phyloP scores from a whole-genome alignment of 179 eudicot genomes.

The Sideroxylon spinosum region DNA sequence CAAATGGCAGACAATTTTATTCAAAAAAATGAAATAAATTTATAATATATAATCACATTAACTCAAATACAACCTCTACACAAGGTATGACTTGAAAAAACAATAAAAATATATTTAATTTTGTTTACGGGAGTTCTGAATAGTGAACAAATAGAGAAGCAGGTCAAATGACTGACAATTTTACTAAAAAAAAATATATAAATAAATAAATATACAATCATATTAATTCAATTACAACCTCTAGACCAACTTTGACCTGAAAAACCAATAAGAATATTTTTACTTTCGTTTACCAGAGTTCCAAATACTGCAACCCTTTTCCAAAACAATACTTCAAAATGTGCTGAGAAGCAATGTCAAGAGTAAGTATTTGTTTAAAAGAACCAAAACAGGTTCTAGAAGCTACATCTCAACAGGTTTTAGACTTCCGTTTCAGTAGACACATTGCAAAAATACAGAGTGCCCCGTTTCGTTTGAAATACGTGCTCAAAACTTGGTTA shows the following conservation, averaged over 20 bases:
- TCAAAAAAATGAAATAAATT: no score
- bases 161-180: no score
- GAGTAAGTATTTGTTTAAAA: not conserved
- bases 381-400: not conserved
- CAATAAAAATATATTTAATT: not conserved
- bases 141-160: no score
- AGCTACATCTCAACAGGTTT: constrained; percentile 3
- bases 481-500: not conserved
- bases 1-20: not conserved
- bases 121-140: not conserved
- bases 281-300: not conserved
- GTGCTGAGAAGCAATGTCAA: not conserved
- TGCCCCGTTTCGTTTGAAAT: not conserved
- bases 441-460: not conserved
- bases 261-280: not conserved
- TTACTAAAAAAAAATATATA: not conserved
- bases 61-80: not conserved
- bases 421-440: not conserved
- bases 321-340: not conserved
- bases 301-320: no score
- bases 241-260: not conserved
- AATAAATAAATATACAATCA: not conserved
- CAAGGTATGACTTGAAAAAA: not conserved
- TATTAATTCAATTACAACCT: not conserved
- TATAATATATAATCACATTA: not conserved